Base-by-base conservation (phyloP, 148 eudicot genomes). In the Silene uniflora region DNA sequence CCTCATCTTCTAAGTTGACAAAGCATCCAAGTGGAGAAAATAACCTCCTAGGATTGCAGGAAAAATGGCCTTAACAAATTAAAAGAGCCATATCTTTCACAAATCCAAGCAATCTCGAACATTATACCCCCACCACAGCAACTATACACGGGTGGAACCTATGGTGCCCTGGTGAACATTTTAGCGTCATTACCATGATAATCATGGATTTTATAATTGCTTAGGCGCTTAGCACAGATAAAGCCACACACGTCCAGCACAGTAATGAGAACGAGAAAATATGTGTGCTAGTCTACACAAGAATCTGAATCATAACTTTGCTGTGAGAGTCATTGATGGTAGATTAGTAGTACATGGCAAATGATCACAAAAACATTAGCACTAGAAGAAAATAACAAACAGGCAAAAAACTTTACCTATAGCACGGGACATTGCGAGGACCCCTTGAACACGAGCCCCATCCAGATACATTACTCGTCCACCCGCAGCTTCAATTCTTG, bases 351-450 rank as follows among this genome's bases (percentile, higher is more conserved):
- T 35, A 55, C 12, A 39, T 67, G 54, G 10, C 32, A 62, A 52
- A 66, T 6, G 11, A 9, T 39, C 9, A 18, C 10, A 13, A 5
- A 10, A 24, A 7, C 35, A 35, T 32, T 5, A 66, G 65, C 65
- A 24, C 3, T 24, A 21, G 7, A 24, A 14, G 14, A 62, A 65
- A 35, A 66, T 7, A 66, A 32, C 46, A 66, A 21, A 66, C 17
- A 32, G 39, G 46, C 3, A 23, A 77, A 32, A 32, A 32, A 32
- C 35, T 12, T 72, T 73, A 84, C 89, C 89, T 77, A 86, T 71
- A 67, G 86, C 84, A 18, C 85, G 81, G 13, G 89, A 84, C 85
- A 86, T 81, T 0, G 85, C 86, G 19, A 86, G 85, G 16, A 84
- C 73, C 59, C 86, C 89, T 75, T 84, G 78, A 54, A 86, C 89